Conservation (phyloP, 805 yeast genomes). For the Hanseniaspora occidentalis region DNA sequence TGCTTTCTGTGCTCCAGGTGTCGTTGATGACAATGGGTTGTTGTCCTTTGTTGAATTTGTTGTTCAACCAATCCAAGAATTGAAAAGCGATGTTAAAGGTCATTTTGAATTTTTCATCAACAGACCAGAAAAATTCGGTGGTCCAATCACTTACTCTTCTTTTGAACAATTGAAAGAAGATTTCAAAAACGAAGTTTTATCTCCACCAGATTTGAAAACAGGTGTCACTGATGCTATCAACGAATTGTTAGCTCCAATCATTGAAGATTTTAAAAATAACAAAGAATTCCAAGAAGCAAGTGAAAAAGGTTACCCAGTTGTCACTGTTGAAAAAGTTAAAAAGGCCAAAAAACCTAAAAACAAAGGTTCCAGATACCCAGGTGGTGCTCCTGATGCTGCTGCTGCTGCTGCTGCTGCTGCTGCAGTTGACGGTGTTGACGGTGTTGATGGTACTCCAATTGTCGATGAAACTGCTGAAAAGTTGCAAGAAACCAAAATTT, state of each 20-base stretch:
- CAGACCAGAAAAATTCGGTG: conserved; percentile 97
- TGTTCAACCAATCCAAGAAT: conserved; percentile 72
- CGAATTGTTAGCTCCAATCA: conserved; percentile 70
- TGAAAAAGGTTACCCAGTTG: conserved; percentile 75
- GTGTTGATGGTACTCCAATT: conserved; percentile 8
- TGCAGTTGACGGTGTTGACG: conserved; percentile 28
- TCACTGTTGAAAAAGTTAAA: conserved; percentile 43
- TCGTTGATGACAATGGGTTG: conserved; percentile 80
- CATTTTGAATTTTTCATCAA: conserved; percentile 58
- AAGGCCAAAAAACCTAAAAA: conserved; percentile 70
- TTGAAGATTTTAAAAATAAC: conserved; percentile 47
- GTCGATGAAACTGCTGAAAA: conserved; percentile 17
- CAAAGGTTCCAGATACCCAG: conserved; percentile 87
- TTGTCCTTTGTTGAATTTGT: conserved; percentile 78
- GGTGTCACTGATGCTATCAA: conserved; percentile 86
- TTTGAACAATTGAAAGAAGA: conserved; percentile 61
- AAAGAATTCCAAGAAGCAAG: conserved; percentile 67
- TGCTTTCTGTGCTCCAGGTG: conserved; percentile 95
- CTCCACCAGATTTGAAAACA: conserved; percentile 87
- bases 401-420: conserved; percentile 23
- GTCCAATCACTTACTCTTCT: conserved; percentile 62
- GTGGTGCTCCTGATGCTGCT: conserved; percentile 27
- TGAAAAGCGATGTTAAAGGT: conserved; percentile 35
- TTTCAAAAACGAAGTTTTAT: conserved; percentile 57
- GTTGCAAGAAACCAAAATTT: conserved; percentile 13